phyloP scores from a whole-genome alignment of 2,329 filamentous ascomycete genomes.

The Fusarium nanum region DNA sequence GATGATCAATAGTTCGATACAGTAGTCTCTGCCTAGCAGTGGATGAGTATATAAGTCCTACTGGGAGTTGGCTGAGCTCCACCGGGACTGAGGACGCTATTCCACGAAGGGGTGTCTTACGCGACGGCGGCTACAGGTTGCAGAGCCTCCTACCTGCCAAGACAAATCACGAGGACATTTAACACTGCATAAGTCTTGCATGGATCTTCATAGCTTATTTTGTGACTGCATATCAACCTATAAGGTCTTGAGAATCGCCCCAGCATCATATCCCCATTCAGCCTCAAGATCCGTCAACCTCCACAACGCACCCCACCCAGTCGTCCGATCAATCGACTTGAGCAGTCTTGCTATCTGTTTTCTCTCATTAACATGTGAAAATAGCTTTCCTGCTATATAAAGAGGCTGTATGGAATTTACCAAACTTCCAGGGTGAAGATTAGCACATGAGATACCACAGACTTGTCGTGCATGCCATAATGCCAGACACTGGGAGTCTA shows the following conservation, averaged over 20 bases:
- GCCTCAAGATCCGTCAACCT: conserved; percentile 60
- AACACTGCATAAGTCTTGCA: background rate
- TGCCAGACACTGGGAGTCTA: conserved; percentile 48
- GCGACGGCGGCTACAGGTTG: conserved; percentile 15
- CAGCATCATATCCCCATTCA: conserved; percentile 49
- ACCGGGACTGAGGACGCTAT: conserved; percentile 1
- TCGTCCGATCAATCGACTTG: conserved; percentile 58
- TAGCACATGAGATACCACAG: conserved; percentile 63
- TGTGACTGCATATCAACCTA: background rate
- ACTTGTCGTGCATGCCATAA: conserved; percentile 60
- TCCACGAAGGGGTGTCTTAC: conserved; percentile 15
- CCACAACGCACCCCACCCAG: conserved; percentile 63
- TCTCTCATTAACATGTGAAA: conserved; percentile 58
- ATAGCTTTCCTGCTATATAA: conserved; percentile 61
- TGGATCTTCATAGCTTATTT: background rate
- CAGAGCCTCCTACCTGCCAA: background rate
- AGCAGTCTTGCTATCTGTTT: conserved; percentile 53
- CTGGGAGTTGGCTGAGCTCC: background rate
- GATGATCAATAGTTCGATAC: no score
- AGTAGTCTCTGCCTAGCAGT: no score
- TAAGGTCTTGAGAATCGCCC: conserved; percentile 22
- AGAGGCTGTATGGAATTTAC: conserved; percentile 66
- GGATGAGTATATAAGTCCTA: conserved; percentile 12
- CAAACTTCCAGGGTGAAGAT: conserved; percentile 61
- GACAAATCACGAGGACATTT: background rate